A percentile compares a stretch with the other conserved stretches of the same genome.
Evolutionary conservation across 2,329 filamentous ascomycete species (phyloP).

Genomic region (Geosmithia putterillii): DNA sequence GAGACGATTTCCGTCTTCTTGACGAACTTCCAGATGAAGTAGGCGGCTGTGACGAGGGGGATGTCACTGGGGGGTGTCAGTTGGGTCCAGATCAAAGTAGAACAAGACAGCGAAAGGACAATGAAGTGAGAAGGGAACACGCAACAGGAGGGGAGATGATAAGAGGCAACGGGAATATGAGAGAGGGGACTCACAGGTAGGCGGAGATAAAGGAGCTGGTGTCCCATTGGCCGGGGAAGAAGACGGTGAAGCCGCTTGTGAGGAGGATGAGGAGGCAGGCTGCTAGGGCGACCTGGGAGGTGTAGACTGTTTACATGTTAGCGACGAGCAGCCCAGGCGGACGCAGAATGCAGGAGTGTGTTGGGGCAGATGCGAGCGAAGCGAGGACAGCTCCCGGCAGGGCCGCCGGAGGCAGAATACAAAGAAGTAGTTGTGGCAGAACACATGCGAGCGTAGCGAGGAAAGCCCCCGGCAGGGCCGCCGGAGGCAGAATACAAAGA

Average conservation of each 20-base stretch:
- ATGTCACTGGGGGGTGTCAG: conserved; percentile 34
- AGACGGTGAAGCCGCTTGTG: conserved; percentile 56
- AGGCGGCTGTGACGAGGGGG: conserved; percentile 43
- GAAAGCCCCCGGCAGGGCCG: too few relatives aligned
- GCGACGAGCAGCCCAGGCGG: not conserved
- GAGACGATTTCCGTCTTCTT: conserved; percentile 47
- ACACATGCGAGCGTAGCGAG: too few relatives aligned
- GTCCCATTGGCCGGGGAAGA: conserved; percentile 47
- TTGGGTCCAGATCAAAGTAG: not conserved
- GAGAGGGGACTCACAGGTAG: conserved; percentile 38
- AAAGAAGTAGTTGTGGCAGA: too few relatives aligned
- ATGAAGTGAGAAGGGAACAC: not conserved
- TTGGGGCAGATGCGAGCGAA: too few relatives aligned
- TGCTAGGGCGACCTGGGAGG: conserved; percentile 45
- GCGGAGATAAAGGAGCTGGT: conserved; percentile 45
- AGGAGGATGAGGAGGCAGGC: conserved; percentile 54
- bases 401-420: too few relatives aligned
- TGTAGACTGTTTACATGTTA: conserved; percentile 30
- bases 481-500: too few relatives aligned
- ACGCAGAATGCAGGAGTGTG: too few relatives aligned
- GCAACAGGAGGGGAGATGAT: not conserved
- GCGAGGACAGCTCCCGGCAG: too few relatives aligned
- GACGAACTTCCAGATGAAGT: conserved; percentile 50
- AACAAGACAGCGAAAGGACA: not conserved
- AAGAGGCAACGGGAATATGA: not conserved